A percentile compares a stretch with the other conserved stretches of the same genome.
Evolutionary conservation across 2,329 filamentous ascomycete species (phyloP).

Genomic region (Metarhizium rileyi): DNA sequence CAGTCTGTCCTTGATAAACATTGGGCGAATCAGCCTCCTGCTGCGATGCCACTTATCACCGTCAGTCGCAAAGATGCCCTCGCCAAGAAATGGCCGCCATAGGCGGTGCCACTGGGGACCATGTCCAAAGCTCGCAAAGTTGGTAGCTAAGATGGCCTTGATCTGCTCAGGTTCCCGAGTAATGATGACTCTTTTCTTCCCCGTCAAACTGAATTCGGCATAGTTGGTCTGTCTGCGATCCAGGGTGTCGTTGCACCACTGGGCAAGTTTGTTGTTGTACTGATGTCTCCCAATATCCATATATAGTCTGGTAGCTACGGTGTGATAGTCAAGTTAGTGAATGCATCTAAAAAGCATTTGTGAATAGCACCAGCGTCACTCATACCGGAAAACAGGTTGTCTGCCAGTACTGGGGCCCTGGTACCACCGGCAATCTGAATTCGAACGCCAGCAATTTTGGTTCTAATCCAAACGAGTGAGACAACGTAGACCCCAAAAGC

Average conservation of each 20-base stretch:
- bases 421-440: slow-evolving; percentile 24
- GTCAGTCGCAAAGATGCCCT: slow-evolving; percentile 47
- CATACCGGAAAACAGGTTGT: slow-evolving; percentile 25
- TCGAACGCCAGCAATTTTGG: slow-evolving; percentile 14
- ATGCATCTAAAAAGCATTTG: background rate
- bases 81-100: slow-evolving; percentile 39
- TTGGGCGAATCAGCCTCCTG: slow-evolving; percentile 41
- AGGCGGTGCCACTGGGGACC: slow-evolving; percentile 29
- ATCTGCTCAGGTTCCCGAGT: slow-evolving; percentile 47
- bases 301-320: slow-evolving; percentile 11
- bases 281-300: slow-evolving; percentile 11
- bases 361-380: background rate
- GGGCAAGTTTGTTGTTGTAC: slow-evolving; percentile 10
- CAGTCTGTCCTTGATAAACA: slow-evolving; percentile 39
- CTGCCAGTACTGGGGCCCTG: slow-evolving; percentile 21
- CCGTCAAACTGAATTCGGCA: slow-evolving; percentile 14
- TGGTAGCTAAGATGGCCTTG: slow-evolving; percentile 44
- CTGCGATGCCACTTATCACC: slow-evolving; percentile 44
- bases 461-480: slow-evolving; percentile 13
- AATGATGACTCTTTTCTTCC: slow-evolving; percentile 25
- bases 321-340: background rate
- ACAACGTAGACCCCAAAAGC: slow-evolving; percentile 7
- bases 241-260: slow-evolving; percentile 9
- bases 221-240: slow-evolving; percentile 8
- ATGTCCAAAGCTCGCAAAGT: slow-evolving; percentile 45